These are phyloP conservation scores for Aspergillus nomiae DNA, from an alignment of 2,329 filamentous ascomycete genomes.

Conservation along the genomic window DNA sequence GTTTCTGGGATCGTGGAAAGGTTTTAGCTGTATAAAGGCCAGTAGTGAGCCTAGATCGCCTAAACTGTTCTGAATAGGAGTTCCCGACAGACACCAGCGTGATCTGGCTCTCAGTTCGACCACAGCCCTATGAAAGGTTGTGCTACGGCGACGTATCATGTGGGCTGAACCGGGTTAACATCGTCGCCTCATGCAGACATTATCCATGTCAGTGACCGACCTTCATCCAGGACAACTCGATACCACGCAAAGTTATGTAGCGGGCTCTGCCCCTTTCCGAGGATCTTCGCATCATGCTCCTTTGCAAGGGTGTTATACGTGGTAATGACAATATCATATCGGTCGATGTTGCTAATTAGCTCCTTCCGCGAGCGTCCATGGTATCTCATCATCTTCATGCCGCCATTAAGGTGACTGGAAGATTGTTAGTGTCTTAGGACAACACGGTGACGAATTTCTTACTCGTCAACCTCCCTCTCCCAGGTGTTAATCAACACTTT, in stretches of 20 bases:
- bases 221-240: conserved; percentile 51
- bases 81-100: conserved; percentile 58
- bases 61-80: conserved; percentile 57
- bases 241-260: conserved; percentile 40
- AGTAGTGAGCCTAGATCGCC: conserved; percentile 56
- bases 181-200: background rate
- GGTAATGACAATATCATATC: conserved; percentile 48
- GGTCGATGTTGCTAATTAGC: background rate
- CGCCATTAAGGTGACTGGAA: background rate
- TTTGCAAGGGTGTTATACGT: conserved; percentile 51
- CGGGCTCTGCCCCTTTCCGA: conserved; percentile 1
- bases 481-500: background rate
- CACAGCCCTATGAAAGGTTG: conserved; percentile 48
- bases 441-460: background rate
- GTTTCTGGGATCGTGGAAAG: conserved; percentile 1
- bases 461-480: background rate
- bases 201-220: conserved; percentile 27
- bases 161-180: conserved; percentile 43
- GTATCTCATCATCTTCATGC: background rate
- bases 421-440: background rate
- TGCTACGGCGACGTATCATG: conserved; percentile 52
- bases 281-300: conserved; percentile 18
- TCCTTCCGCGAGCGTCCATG: background rate
- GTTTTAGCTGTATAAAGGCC: conserved; percentile 47
- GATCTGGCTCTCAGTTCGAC: conserved; percentile 45